Conservation (phyloP, 108 stramenopile species). For the Cyclostephanos tholiformis region DNA sequence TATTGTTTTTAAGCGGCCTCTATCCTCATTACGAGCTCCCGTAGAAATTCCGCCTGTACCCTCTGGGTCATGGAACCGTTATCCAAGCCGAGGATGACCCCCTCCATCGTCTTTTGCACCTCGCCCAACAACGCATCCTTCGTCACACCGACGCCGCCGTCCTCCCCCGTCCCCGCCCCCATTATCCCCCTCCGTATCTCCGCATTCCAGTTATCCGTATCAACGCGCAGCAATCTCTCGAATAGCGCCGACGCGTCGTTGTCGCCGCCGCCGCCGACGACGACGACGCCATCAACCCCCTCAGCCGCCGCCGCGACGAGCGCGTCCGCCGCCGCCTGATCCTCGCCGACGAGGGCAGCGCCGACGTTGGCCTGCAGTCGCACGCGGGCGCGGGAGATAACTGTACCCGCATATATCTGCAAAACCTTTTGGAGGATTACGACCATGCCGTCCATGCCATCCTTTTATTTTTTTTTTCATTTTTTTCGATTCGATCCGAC, state of each 20-base stretch:
- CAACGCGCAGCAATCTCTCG: slow-evolving; percentile 66
- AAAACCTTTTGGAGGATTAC: slow-evolving; percentile 83
- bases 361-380: slow-evolving; percentile 46
- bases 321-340: slow-evolving; percentile 47
- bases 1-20: slow-evolving; percentile 52
- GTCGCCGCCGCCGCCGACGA: background rate
- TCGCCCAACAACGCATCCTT: slow-evolving; percentile 63
- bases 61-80: slow-evolving; percentile 91
- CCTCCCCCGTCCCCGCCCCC: slow-evolving; percentile 10
- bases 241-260: slow-evolving; percentile 57
- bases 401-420: slow-evolving; percentile 85
- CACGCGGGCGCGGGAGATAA: slow-evolving; percentile 63
- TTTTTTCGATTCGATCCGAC: too few species aligned
- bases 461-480: slow-evolving; percentile 20
- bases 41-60: slow-evolving; percentile 91
- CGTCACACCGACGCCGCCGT: slow-evolving; percentile 34
- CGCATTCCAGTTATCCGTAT: slow-evolving; percentile 83
- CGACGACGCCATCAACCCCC: too few species aligned
- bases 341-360: slow-evolving; percentile 43
- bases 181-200: slow-evolving; percentile 55
- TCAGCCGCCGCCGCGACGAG: slow-evolving; percentile 18
- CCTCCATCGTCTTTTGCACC: slow-evolving; percentile 87
- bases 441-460: slow-evolving; percentile 92
- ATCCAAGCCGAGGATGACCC: slow-evolving; percentile 83
- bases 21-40: slow-evolving; percentile 76